Evolutionary conservation across 352 stramenopile species (phyloP).

Genomic region (Phytophthora sp.): DNA sequence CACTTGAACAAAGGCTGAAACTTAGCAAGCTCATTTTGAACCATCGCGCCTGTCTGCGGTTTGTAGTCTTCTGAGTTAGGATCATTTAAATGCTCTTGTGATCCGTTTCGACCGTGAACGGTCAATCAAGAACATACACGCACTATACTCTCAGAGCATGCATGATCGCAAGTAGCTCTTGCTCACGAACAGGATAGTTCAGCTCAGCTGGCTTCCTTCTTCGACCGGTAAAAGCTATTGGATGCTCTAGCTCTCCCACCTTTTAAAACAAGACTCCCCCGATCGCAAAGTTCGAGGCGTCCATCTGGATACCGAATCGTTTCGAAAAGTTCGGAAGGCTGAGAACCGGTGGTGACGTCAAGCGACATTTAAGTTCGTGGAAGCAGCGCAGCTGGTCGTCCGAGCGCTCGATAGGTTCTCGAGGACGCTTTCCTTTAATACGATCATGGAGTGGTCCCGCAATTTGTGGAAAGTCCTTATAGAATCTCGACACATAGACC

Average conservation of each 20-base stretch:
- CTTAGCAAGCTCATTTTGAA: too few relatives aligned
- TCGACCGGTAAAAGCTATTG: not conserved
- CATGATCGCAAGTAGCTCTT: too few relatives aligned
- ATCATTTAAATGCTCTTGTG: too few relatives aligned
- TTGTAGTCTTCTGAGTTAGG: too few relatives aligned
- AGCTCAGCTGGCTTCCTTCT: not conserved
- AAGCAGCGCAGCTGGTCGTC: not conserved
- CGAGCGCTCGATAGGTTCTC: too few relatives aligned
- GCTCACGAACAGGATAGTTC: not conserved
- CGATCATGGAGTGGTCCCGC: not conserved
- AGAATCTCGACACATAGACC: slow-evolving; percentile 3
- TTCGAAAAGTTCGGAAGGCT: not conserved
- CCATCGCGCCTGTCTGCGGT: too few relatives aligned
- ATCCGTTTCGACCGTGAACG: too few relatives aligned
- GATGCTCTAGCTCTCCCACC: not conserved
- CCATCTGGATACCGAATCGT: not conserved
- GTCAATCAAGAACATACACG: too few relatives aligned
- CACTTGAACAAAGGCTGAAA: too few relatives aligned
- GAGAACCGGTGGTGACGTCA: not conserved
- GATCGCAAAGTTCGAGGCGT: not conserved
- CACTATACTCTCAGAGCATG: too few relatives aligned
- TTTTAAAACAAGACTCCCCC: slow-evolving; percentile 2
- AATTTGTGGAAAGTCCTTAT: slow-evolving; percentile 7
- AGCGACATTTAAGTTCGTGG: not conserved
- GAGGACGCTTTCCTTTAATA: too few relatives aligned